A percentile compares a stretch with the other conserved stretches of the same genome.
Evolutionary conservation across 306 rosid species (phyloP).

Genomic region (Mimosa bimucronata): DNA sequence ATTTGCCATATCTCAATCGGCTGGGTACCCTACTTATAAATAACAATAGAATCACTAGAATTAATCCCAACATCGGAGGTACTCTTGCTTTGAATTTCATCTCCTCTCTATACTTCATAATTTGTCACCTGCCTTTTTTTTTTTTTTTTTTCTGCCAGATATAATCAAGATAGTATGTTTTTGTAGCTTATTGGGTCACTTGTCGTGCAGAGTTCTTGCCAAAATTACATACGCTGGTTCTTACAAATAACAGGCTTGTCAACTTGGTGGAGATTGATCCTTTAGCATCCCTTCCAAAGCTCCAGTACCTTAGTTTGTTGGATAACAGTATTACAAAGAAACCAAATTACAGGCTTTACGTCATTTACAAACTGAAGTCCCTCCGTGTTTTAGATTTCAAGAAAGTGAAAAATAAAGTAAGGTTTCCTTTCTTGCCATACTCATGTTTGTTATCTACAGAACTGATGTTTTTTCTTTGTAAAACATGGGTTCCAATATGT

Average conservation of each 20-base stretch:
- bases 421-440: constrained; percentile 6
- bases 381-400: constrained; percentile 91
- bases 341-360: constrained; percentile 82
- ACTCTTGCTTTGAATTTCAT: constrained; percentile 23
- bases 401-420: constrained; percentile 80
- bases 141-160: constrained; percentile 1
- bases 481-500: background rate
- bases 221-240: constrained; percentile 79
- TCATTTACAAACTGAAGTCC: constrained; percentile 70
- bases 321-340: constrained; percentile 92
- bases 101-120: background rate
- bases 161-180: background rate
- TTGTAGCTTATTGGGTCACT: constrained; percentile 27
- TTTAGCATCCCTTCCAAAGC: constrained; percentile 70
- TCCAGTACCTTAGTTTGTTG: constrained; percentile 81
- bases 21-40: constrained; percentile 86
- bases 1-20: constrained; percentile 81
- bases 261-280: constrained; percentile 95
- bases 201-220: constrained; percentile 80
- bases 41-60: constrained; percentile 90
- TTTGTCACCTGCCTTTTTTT: background rate
- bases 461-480: constrained; percentile 21
- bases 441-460: background rate
- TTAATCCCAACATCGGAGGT: constrained; percentile 91
- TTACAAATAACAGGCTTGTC: constrained; percentile 93